A percentile compares a stretch with the other conserved stretches of the same genome.
These are phyloP conservation scores for Pseudopyricularia cyperi DNA, from an alignment of 2,329 filamentous ascomycete genomes.

Conservation along the genomic window DNA sequence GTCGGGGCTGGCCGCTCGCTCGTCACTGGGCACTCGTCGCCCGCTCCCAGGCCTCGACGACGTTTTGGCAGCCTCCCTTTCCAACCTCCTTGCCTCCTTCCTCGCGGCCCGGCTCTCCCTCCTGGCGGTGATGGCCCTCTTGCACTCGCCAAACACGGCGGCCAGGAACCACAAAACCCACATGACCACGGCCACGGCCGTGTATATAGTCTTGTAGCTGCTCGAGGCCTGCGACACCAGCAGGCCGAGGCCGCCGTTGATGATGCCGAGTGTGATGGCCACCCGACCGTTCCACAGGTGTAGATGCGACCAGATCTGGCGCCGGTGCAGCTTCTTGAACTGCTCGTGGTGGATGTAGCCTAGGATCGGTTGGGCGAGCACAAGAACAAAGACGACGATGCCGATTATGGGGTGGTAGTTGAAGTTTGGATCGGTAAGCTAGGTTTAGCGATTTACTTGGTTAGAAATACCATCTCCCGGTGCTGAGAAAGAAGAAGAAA, in stretches of 20 bases:
- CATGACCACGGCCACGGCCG: constrained; percentile 22
- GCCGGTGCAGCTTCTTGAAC: constrained; percentile 22
- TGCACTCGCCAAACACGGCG: constrained; percentile 17
- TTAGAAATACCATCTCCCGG: neutral
- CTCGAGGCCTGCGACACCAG: constrained; percentile 17
- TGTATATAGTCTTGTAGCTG: constrained; percentile 20
- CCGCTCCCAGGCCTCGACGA: neutral
- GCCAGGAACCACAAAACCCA: constrained; percentile 22
- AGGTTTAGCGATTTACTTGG: neutral
- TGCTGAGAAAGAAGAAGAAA: no score
- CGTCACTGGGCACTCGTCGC: no score
- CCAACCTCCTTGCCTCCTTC: neutral
- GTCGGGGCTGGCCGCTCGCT: no score
- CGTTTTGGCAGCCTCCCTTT: neutral
- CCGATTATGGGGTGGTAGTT: constrained; percentile 34
- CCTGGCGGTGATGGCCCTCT: constrained; percentile 8
- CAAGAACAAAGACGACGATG: constrained; percentile 22
- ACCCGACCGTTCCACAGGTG: constrained; percentile 30
- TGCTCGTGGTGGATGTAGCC: constrained; percentile 27
- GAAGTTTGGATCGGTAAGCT: constrained; percentile 17
- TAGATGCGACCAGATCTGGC: constrained; percentile 26
- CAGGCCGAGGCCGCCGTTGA: constrained; percentile 31
- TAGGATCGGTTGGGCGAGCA: constrained; percentile 27
- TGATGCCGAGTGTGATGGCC: constrained; percentile 25
- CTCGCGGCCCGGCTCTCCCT: constrained; percentile 5